Evolutionary conservation across 371 early-diverging fungal species (phyloP).

Genomic region (Dinochytrium kinnereticum): DNA sequence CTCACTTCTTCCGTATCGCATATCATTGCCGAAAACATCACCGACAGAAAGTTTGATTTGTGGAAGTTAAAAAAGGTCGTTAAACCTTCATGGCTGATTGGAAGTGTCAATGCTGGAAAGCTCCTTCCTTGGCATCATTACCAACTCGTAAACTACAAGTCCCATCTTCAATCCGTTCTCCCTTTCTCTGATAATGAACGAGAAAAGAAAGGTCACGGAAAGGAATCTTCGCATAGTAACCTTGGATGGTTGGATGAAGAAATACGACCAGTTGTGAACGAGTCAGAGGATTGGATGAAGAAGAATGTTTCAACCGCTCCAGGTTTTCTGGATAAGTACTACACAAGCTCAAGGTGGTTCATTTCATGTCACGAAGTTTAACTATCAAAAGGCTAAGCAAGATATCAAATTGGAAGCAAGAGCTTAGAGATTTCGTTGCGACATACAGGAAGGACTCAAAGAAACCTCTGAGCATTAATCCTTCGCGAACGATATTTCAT

Average conservation of each 20-base stretch:
- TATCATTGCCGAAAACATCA: constrained; percentile 50
- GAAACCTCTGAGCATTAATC: constrained; percentile 46
- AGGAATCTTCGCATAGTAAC: background rate
- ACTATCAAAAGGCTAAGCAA: constrained; percentile 54
- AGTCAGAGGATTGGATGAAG: constrained; percentile 28
- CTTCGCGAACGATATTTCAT: constrained; percentile 65
- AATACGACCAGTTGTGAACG: background rate
- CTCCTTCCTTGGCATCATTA: constrained; percentile 72
- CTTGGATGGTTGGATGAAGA: background rate
- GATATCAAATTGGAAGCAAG: constrained; percentile 81
- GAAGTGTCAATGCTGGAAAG: constrained; percentile 62
- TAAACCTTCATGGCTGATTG: constrained; percentile 78
- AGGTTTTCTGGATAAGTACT: constrained; percentile 77
- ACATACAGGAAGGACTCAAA: constrained; percentile 26
- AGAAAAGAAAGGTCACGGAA: background rate
- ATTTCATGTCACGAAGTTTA: background rate
- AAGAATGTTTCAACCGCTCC: constrained; percentile 51
- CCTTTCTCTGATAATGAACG: background rate
- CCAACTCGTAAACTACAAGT: constrained; percentile 44
- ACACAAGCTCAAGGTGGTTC: constrained; percentile 67
- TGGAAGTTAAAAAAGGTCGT: constrained; percentile 62
- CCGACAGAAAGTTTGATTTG: constrained; percentile 39
- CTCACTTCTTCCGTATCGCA: constrained; percentile 43
- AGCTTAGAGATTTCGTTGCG: constrained; percentile 56
- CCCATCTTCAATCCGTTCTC: constrained; percentile 15